Conservation (phyloP, 148 eudicot genomes). For the Talinum fruticosum region DNA sequence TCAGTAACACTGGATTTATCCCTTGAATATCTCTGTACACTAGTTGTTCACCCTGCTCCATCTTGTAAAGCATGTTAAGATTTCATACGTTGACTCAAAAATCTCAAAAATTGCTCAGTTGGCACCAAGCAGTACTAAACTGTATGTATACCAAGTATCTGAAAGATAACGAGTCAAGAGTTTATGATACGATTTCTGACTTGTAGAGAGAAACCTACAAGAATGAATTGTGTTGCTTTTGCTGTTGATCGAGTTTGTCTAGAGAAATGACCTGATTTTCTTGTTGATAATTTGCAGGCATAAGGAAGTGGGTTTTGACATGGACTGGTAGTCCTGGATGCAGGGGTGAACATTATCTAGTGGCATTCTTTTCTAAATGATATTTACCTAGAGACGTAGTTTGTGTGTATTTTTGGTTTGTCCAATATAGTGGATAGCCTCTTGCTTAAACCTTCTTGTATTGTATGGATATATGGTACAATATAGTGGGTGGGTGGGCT, state of each 20-base stretch:
- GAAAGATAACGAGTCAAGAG: too few species aligned
- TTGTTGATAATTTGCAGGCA: slow-evolving; percentile 33
- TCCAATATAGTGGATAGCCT: slow-evolving; percentile 27
- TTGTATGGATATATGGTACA: slow-evolving; percentile 29
- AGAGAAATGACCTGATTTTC: background rate
- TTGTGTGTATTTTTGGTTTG: slow-evolving; percentile 29
- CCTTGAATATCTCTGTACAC: background rate
- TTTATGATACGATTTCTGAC: too few species aligned
- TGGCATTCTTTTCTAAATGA: slow-evolving; percentile 19
- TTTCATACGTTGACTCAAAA: background rate
- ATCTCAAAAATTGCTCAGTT: too few species aligned
- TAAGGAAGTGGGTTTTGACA: slow-evolving; percentile 24
- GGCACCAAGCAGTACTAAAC: too few species aligned
- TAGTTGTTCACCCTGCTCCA: background rate
- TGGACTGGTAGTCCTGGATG: slow-evolving; percentile 43
- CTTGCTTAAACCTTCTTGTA: slow-evolving; percentile 32
- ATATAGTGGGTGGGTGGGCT: slow-evolving; percentile 12
- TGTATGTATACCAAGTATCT: too few species aligned
- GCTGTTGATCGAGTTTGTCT: background rate
- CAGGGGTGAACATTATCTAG: slow-evolving; percentile 41
- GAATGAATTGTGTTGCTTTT: too few species aligned
- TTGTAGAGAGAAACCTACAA: too few species aligned
- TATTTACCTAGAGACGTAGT: slow-evolving; percentile 23
- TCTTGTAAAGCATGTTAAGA: background rate
- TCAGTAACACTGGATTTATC: background rate